phyloP scores from a whole-genome alignment of 1,139 yeast genomes.

The Pichia cactophila region DNA sequence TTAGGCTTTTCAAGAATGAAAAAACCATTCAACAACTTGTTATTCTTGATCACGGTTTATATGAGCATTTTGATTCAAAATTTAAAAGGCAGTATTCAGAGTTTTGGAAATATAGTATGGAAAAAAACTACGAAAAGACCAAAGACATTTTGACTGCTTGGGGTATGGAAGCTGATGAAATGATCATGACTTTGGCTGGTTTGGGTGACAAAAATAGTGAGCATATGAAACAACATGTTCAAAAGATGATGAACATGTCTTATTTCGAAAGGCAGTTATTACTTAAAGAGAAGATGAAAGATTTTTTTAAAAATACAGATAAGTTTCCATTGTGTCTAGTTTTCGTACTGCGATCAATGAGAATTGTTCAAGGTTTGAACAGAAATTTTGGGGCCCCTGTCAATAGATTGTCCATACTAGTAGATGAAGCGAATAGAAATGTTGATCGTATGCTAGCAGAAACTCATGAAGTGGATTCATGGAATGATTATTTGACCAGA shows the following conservation, averaged over 20 bases:
- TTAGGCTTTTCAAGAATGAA: constrained; percentile 1
- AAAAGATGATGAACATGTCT: constrained; percentile 22
- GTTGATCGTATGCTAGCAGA: constrained; percentile 13
- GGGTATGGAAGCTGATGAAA: constrained; percentile 67
- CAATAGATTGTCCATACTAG: constrained; percentile 58
- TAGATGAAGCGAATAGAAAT: constrained; percentile 40
- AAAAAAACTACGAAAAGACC: constrained; percentile 43
- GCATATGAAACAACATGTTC: constrained; percentile 21
- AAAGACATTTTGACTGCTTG: constrained; percentile 44
- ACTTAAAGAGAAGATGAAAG: constrained; percentile 34
- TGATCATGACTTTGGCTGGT: constrained; percentile 54
- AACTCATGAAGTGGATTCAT: constrained; percentile 9
- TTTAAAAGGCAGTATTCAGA: constrained; percentile 51
- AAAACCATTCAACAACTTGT: constrained; percentile 48
- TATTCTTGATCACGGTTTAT: constrained; percentile 69
- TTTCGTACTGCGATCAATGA: constrained; percentile 62
- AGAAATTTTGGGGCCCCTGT: constrained; percentile 64
- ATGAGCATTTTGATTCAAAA: constrained; percentile 43
- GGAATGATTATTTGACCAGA: constrained; percentile 14
- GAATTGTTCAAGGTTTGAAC: constrained; percentile 67
- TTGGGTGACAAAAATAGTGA: constrained; percentile 35
- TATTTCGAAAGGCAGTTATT: constrained; percentile 34
- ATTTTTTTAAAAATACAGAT: constrained; percentile 53
- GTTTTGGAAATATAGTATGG: constrained; percentile 59
- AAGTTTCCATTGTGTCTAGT: constrained; percentile 61